Percentiles rank a stretch among this genome's conserved stretches.
These are phyloP conservation scores for Oleoguttula mirabilis DNA, from an alignment of 495 filamentous ascomycete genomes.

Conservation along the genomic window DNA sequence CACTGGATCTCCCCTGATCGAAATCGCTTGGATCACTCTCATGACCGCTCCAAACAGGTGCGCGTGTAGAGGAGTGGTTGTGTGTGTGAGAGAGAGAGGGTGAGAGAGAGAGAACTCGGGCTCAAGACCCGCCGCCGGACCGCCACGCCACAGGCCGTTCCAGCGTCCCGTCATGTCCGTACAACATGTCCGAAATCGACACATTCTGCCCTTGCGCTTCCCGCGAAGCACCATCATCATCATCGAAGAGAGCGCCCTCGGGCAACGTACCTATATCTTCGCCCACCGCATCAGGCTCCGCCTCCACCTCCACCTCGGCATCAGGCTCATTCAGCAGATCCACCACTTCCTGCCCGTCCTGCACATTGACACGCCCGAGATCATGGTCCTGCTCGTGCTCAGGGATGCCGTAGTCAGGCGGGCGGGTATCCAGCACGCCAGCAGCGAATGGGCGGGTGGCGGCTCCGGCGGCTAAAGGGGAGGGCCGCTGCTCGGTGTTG, in stretches of 20 bases:
- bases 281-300: not conserved
- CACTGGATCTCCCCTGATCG: no score
- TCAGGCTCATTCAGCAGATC: slow-evolving; percentile 12
- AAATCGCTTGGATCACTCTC: no score
- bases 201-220: not conserved
- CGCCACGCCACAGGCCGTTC: no score
- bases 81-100: no score
- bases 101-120: no score
- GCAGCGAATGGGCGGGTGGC: not conserved
- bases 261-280: slow-evolving; percentile 19
- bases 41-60: no score
- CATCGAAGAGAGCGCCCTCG: slow-evolving; percentile 3
- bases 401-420: slow-evolving; percentile 15
- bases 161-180: slow-evolving; percentile 10
- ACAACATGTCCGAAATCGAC: slow-evolving; percentile 7
- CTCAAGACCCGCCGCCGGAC: no score
- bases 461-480: slow-evolving; percentile 4
- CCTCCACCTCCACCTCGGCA: no score
- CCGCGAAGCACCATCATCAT: not conserved
- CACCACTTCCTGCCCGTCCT: slow-evolving; percentile 18
- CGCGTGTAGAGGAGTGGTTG: no score
- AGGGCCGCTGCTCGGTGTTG: slow-evolving; percentile 17
- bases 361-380: slow-evolving; percentile 5
- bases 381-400: slow-evolving; percentile 12
- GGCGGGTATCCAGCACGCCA: slow-evolving; percentile 8